A percentile compares a stretch with the other conserved stretches of the same genome.
phyloP scores from a whole-genome alignment of 768 basidiomycete genomes.

The Amanita pallidorosea region DNA sequence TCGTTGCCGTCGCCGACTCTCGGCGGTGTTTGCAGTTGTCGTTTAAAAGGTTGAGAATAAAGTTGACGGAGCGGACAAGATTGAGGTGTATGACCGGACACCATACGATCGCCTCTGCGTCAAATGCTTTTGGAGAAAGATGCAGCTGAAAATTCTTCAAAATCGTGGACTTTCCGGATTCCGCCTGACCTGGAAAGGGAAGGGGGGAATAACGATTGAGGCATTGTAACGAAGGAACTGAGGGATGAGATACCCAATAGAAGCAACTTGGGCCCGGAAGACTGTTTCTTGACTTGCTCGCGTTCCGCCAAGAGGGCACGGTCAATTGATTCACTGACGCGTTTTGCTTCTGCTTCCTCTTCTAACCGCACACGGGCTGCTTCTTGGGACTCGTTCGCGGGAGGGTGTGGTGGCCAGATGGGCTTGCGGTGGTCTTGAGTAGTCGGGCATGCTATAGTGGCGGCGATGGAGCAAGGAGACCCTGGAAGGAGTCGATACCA shows the following conservation, averaged over 20 bases:
- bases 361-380: conserved; percentile 28
- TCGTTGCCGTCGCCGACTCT: conserved; percentile 10
- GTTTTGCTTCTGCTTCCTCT: conserved; percentile 39
- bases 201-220: background rate
- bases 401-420: conserved; percentile 18
- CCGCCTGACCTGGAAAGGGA: conserved; percentile 40
- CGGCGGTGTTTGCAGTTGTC: conserved; percentile 11
- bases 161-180: conserved; percentile 59
- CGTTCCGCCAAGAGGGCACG: conserved; percentile 35
- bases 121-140: conserved; percentile 48
- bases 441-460: conserved; percentile 7
- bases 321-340: conserved; percentile 45
- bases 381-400: conserved; percentile 28
- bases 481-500: conserved; percentile 4
- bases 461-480: conserved; percentile 5
- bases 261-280: conserved; percentile 36
- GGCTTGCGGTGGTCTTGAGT: background rate
- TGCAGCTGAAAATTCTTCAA: conserved; percentile 58
- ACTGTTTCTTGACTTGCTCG: conserved; percentile 26
- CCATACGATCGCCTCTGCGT: conserved; percentile 48
- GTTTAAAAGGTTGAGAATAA: conserved; percentile 22
- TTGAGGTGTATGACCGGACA: conserved; percentile 59
- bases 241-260: conserved; percentile 36
- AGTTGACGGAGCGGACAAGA: conserved; percentile 43
- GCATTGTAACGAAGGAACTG: background rate